Conservation (phyloP, 148 eudicot species). For the Amaranthus palmeri region DNA sequence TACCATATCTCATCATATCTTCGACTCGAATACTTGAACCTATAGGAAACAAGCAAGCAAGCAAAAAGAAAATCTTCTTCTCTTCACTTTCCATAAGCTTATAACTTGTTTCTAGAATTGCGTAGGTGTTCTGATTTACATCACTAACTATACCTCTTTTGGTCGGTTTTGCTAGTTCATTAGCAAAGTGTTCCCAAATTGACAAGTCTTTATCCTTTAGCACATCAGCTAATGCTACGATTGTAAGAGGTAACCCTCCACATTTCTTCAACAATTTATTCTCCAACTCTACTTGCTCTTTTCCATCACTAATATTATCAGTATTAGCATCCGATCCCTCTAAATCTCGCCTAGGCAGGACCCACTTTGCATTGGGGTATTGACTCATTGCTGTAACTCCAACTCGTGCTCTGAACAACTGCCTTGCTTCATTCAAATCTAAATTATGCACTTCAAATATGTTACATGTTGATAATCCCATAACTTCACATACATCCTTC, state of each 20-base stretch:
- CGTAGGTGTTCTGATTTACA: conserved; percentile 1
- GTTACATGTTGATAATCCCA: neutral
- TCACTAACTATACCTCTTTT: no score
- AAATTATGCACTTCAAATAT: neutral
- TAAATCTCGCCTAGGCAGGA: no score
- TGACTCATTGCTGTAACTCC: no score
- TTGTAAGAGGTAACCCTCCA: conserved; percentile 19
- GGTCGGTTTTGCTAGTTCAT: conserved; percentile 16
- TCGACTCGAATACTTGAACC: conserved; percentile 4
- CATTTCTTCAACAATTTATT: conserved; percentile 12
- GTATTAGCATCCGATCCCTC: no score
- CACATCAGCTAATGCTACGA: conserved; percentile 8
- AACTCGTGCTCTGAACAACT: neutral
- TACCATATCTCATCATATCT: conserved; percentile 22
- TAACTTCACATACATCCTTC: conserved; percentile 8
- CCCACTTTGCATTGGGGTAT: no score
- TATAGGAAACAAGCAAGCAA: conserved; percentile 18
- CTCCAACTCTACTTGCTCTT: neutral
- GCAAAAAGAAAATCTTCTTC: conserved; percentile 14
- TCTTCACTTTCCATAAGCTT: conserved; percentile 18
- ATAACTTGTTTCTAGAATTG: conserved; percentile 16
- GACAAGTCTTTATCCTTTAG: conserved; percentile 5
- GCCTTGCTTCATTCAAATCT: neutral
- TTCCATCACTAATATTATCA: neutral
- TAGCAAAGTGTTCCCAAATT: conserved; percentile 7